A percentile compares a stretch with the other conserved stretches of the same genome.
Conservation (phyloP, 1,284 basidiomycete genomes). For the Moesziomyces globuligerus region DNA sequence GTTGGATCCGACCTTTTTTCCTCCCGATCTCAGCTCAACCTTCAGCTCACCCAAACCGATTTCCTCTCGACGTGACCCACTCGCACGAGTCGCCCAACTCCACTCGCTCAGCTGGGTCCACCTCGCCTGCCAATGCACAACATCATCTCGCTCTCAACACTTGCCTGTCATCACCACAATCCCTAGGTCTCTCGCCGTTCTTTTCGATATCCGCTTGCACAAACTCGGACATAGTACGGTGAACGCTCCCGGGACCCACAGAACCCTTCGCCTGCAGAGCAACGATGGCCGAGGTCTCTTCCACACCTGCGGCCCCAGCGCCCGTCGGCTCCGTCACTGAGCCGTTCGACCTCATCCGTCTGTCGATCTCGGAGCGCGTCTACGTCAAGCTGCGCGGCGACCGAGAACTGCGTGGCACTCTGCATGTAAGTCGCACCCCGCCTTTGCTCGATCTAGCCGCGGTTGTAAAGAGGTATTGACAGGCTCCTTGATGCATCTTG, state of each 20-base stretch:
- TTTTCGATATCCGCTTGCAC: too few species aligned
- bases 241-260: too few species aligned
- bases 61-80: too few species aligned
- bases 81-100: too few species aligned
- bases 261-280: too few species aligned
- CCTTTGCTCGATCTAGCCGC: too few species aligned
- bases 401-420: slow-evolving; percentile 86
- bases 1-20: too few species aligned
- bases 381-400: slow-evolving; percentile 96
- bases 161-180: neutral
- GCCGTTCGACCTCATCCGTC: slow-evolving; percentile 96
- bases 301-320: slow-evolving; percentile 19
- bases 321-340: slow-evolving; percentile 74
- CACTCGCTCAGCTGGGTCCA: too few species aligned
- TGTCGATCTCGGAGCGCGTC: slow-evolving; percentile 94
- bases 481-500: neutral
- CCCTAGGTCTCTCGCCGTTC: too few species aligned
- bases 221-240: too few species aligned
- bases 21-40: too few species aligned
- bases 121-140: slow-evolving; percentile 5
- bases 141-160: neutral
- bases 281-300: slow-evolving; percentile 38
- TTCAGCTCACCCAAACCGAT: too few species aligned
- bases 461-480: neutral
- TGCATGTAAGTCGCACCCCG: slow-evolving; percentile 73